A percentile compares a stretch with the other conserved stretches of the same genome.
Evolutionary conservation across 2,329 filamentous ascomycete species (phyloP).

Genomic region (Diaporthe destruens): DNA sequence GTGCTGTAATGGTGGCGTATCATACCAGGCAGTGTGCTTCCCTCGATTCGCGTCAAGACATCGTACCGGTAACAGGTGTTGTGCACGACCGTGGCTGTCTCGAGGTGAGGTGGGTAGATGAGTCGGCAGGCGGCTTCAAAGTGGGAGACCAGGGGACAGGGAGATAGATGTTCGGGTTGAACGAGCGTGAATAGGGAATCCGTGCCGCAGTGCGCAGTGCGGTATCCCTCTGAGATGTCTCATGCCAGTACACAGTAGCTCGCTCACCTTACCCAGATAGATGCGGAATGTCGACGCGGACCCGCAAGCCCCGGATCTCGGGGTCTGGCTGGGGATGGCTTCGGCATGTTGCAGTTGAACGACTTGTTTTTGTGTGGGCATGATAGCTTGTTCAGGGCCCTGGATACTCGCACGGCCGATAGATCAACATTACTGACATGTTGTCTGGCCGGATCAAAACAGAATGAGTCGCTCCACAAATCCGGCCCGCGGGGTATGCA

Average conservation of each 20-base stretch:
- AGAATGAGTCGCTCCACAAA: conserved; percentile 16
- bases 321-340: conserved; percentile 10
- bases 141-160: neutral
- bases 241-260: neutral
- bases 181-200: too few species aligned
- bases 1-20: too few species aligned
- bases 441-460: conserved; percentile 25
- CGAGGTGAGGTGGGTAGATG: neutral
- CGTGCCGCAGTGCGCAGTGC: neutral
- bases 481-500: conserved; percentile 4
- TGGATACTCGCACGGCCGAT: conserved; percentile 16
- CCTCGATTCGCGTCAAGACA: neutral
- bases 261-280: conserved; percentile 15
- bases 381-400: neutral
- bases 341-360: neutral
- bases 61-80: neutral
- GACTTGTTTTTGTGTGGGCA: neutral
- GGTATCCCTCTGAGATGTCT: neutral
- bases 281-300: neutral
- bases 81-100: neutral
- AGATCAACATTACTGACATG: conserved; percentile 11
- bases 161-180: conserved; percentile 2
- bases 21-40: neutral
- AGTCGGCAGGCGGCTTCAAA: neutral
- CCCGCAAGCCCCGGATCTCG: conserved; percentile 33